These are phyloP conservation scores for Fusarium compactum DNA, from an alignment of 2,329 filamentous ascomycete genomes.

Conservation along the genomic window DNA sequence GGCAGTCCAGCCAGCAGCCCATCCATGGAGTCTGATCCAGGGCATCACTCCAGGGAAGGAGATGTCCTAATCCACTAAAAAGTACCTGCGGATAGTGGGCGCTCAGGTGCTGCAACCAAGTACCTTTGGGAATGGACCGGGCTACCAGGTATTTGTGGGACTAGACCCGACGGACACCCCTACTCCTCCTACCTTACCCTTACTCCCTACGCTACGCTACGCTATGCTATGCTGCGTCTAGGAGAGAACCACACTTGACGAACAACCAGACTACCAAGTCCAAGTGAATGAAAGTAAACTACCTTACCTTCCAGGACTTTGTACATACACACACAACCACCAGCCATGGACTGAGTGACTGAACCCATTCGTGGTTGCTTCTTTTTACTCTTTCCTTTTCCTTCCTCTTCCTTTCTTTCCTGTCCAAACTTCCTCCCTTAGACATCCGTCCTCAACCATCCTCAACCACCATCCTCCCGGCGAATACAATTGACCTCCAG, in stretches of 20 bases:
- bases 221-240: constrained; percentile 27
- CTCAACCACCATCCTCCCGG: constrained; percentile 10
- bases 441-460: constrained; percentile 2
- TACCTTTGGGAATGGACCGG: constrained; percentile 19
- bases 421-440: constrained; percentile 22
- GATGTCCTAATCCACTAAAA: constrained; percentile 36
- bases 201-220: constrained; percentile 19
- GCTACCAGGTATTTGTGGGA: constrained; percentile 25
- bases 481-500: constrained; percentile 30
- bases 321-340: constrained; percentile 46
- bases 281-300: constrained; percentile 36
- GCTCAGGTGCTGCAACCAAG: constrained; percentile 1
- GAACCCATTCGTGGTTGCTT: constrained; percentile 40
- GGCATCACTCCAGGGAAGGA: constrained; percentile 19
- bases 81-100: constrained; percentile 4
- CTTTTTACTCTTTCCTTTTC: constrained; percentile 34
- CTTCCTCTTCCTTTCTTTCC: constrained; percentile 24
- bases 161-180: constrained; percentile 24
- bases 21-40: constrained; percentile 22
- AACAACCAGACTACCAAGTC: constrained; percentile 39
- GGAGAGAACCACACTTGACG: constrained; percentile 41
- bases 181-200: constrained; percentile 28
- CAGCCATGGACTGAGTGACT: constrained; percentile 48
- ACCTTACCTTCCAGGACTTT: constrained; percentile 20
- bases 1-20: constrained; percentile 5